Conservation (phyloP, 129 eudicot genomes). For the Oenanthe sinensis region DNA sequence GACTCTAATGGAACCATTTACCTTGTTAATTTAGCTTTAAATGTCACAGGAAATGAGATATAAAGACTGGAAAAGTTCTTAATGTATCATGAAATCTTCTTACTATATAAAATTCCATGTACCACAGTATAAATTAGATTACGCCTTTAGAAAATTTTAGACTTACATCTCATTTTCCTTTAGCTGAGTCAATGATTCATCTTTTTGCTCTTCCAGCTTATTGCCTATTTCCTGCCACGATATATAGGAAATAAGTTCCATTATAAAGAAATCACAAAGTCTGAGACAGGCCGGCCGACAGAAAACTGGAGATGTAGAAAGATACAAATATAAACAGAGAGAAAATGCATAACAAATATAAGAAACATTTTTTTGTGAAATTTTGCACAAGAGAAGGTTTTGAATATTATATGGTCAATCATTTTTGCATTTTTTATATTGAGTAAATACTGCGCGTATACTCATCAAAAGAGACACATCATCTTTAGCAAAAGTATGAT, state of each 20-base stretch:
- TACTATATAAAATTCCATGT: not conserved
- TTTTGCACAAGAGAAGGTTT: not conserved
- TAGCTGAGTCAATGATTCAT: slow-evolving; percentile 73
- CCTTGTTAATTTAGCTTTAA: not conserved
- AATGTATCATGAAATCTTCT: not conserved
- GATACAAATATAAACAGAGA: not conserved
- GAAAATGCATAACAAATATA: not conserved
- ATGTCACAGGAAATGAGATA: not conserved
- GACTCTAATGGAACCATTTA: not conserved
- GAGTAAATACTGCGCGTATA: not conserved
- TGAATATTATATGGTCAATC: not conserved
- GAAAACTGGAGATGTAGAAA: no score
- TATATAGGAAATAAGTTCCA: not conserved
- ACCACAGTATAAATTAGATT: not conserved
- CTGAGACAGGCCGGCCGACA: no score
- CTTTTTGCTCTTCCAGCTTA: slow-evolving; percentile 94
- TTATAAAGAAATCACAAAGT: not conserved
- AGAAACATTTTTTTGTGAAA: not conserved
- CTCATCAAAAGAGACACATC: not conserved
- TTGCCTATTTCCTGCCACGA: slow-evolving; percentile 65
- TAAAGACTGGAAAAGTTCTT: not conserved
- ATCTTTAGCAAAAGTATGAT: not conserved
- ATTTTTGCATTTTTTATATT: not conserved
- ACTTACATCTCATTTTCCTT: slow-evolving; percentile 87
- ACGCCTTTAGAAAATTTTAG: slow-evolving; percentile 1